Evolutionary conservation across 352 stramenopile species (phyloP).

Genomic region (Phytophthora vignae): DNA sequence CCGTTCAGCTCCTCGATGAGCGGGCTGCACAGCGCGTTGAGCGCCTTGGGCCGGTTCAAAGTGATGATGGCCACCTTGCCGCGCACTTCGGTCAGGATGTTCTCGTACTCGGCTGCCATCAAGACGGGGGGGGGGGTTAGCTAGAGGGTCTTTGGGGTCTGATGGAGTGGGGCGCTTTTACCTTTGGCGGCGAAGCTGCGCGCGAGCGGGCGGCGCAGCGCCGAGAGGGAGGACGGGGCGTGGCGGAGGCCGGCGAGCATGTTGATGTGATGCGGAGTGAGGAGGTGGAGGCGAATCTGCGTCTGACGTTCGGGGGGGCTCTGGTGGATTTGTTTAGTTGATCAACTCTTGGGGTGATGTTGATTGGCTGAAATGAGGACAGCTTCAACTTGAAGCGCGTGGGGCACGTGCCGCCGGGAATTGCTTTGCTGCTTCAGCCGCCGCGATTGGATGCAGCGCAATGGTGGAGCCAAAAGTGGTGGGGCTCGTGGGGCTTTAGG

Average conservation of each 20-base stretch:
- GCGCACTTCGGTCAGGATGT: slow-evolving; percentile 88
- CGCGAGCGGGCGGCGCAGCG: slow-evolving; percentile 30
- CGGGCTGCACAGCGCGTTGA: slow-evolving; percentile 97
- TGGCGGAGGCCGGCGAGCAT: slow-evolving; percentile 65
- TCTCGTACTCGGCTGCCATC: slow-evolving; percentile 77
- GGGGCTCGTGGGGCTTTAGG: too few relatives aligned
- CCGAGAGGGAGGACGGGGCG: slow-evolving; percentile 13
- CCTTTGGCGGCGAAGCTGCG: slow-evolving; percentile 69
- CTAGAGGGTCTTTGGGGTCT: too few relatives aligned
- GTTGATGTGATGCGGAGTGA: slow-evolving; percentile 10
- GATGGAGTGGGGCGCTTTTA: slow-evolving; percentile 18
- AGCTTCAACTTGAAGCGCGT: too few relatives aligned
- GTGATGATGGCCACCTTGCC: slow-evolving; percentile 95
- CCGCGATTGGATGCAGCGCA: too few relatives aligned
- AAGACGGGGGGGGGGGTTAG: too few relatives aligned
- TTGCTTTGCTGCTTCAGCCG: too few relatives aligned
- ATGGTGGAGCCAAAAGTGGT: too few relatives aligned
- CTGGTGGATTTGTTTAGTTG: too few relatives aligned
- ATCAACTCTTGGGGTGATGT: too few relatives aligned
- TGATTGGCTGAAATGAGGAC: too few relatives aligned
- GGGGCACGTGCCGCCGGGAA: too few relatives aligned
- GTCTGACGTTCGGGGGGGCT: too few relatives aligned
- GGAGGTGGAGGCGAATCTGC: slow-evolving; percentile 1
- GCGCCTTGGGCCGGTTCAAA: slow-evolving; percentile 96
- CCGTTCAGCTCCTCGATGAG: slow-evolving; percentile 96